Evolutionary conservation across 2,329 filamentous ascomycete species (phyloP), one percentile per base, ranked within the genome.

Genomic region (Curvularia hawaiiensis): DNA sequence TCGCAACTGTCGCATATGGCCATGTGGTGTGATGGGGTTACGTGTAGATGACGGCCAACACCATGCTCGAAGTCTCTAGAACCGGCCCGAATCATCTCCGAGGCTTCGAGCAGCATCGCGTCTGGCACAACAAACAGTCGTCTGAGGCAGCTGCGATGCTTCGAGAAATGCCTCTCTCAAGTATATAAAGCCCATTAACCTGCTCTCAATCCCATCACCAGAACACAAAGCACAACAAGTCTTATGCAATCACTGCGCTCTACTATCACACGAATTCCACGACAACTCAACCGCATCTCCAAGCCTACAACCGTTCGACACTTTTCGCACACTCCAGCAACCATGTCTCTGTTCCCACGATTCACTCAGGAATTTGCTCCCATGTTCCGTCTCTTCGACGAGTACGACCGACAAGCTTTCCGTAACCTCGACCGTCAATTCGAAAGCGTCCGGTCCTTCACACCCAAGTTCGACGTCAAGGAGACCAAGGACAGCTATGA

Each of bases 391-490:
- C 75, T 82, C 45, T 73, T 79, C 61, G 79, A 81, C 68, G 80
- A 80, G 67, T 80, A 79, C 61, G 78, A 80, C 60, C 73, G 74
- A 30, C 67, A 69, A 43, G 60, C 67, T 40, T 64, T 71, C 66
- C 66, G 70, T 58, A 61, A 70, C 56, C 51, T 70, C 44, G 64
- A 73, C 52, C 56, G 55, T 31, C 50, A 65, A 14, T 57, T 70
- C 55, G 59, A 65, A 43, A 63, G 49, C 43, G 65, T 83, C 47
- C 81, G 80, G 46, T 80, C 84, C 70, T 93, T 92, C 84, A 84
- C 85, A 56, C 91, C 90, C 53, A 89, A 87, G 77, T 94, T 94
- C 71, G 90, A 94, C 69, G 83, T 93, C 60, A 88, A 85, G 74
- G 91, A 95, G 79, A 85, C 84, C 12, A 83, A 84, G 59, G 78